Conservation (phyloP, 306 rosid genomes). For the Carpinus viminea region DNA sequence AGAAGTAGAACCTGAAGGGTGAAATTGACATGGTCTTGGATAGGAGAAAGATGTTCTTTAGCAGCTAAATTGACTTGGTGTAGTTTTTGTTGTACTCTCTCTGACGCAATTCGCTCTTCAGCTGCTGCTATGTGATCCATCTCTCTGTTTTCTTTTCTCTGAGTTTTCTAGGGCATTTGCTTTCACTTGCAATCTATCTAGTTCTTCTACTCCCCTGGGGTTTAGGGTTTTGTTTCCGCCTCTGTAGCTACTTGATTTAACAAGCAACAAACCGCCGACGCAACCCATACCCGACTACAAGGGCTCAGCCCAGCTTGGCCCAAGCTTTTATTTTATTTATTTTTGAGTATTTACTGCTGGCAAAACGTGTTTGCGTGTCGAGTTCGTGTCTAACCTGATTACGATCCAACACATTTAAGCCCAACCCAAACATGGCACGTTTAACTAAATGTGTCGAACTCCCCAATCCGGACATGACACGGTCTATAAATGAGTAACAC, state of each 20-base stretch:
- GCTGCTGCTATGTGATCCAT: conserved; percentile 67
- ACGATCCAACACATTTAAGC: too few relatives aligned
- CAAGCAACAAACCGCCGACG: background rate
- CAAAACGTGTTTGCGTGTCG: too few relatives aligned
- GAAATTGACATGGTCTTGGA: conserved; percentile 93
- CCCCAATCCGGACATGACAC: too few relatives aligned
- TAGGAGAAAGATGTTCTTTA: conserved; percentile 61
- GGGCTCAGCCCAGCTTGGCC: too few relatives aligned
- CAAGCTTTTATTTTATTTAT: too few relatives aligned
- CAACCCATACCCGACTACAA: background rate
- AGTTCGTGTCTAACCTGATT: too few relatives aligned
- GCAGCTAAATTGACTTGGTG: conserved; percentile 81
- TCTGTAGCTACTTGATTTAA: background rate
- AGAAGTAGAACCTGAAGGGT: conserved; percentile 72
- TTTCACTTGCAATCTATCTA: conserved; percentile 19
- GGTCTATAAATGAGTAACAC: too few relatives aligned
- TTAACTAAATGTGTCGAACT: too few relatives aligned
- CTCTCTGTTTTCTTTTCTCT: background rate
- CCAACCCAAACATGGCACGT: too few relatives aligned
- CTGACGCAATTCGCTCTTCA: conserved; percentile 74
- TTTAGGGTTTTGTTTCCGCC: conserved; percentile 30
- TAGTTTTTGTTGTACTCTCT: conserved; percentile 70
- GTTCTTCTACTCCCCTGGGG: conserved; percentile 34
- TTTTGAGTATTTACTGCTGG: too few relatives aligned
- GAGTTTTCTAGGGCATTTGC: background rate